phyloP scores from a whole-genome alignment of 192 early-diverging fungal species.

The Podila horticola region DNA sequence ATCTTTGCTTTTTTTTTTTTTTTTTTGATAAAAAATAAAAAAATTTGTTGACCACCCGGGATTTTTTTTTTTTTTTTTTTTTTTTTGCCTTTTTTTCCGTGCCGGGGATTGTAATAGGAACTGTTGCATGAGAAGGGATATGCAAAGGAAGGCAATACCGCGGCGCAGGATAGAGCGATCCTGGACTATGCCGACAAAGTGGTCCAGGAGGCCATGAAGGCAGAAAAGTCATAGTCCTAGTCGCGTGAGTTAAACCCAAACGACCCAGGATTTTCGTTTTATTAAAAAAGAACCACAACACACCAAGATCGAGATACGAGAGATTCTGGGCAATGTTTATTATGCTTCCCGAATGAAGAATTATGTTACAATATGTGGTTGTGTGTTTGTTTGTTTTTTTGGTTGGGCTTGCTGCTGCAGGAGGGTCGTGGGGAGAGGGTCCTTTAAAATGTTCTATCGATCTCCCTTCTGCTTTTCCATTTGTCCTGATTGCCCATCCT shows the following conservation, averaged over 20 bases:
- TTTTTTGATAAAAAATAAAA: not conserved
- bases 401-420: too few species aligned
- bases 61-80: not conserved
- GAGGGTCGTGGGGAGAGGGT: too few species aligned
- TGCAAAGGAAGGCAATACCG: constrained; percentile 40
- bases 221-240: constrained; percentile 1
- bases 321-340: too few species aligned
- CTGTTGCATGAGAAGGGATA: constrained; percentile 26
- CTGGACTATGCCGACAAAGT: constrained; percentile 35
- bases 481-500: not conserved
- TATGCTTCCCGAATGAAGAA: too few species aligned
- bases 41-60: not conserved
- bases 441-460: too few species aligned
- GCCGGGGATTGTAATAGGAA: constrained; percentile 18
- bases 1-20: not conserved
- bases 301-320: too few species aligned
- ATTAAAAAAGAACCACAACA: too few species aligned
- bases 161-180: constrained; percentile 30
- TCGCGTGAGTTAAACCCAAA: not conserved
- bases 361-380: too few species aligned
- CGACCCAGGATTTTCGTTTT: too few species aligned
- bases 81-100: too few species aligned
- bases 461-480: not conserved
- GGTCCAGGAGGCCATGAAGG: constrained; percentile 33
- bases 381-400: too few species aligned